A percentile compares a stretch with the other conserved stretches of the same genome.
Conservation (phyloP, 78 protist genomes). For the Dictyostelium brefeldianum region DNA sequence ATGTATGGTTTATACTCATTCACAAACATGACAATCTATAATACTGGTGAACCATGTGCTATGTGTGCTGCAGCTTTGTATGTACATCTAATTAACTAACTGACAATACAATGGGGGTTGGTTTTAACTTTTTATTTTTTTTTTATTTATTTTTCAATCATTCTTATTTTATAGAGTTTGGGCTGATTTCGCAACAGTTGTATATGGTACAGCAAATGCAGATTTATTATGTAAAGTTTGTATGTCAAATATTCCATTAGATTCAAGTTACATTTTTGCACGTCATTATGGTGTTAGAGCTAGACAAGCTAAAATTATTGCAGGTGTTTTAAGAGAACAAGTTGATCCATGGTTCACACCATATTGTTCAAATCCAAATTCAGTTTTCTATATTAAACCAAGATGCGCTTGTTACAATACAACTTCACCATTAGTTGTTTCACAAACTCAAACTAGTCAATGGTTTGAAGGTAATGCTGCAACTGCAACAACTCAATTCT, state of each 20-base stretch:
- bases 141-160: too few relatives aligned
- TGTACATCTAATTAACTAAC: too few relatives aligned
- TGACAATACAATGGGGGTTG: too few relatives aligned
- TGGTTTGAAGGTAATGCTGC: constrained; percentile 1
- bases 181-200: constrained; percentile 44
- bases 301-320: constrained; percentile 16
- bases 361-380: constrained; percentile 19
- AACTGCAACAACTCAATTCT: neutral
- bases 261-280: constrained; percentile 27
- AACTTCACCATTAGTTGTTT: neutral
- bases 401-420: constrained; percentile 29
- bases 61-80: constrained; percentile 41
- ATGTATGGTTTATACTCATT: neutral
- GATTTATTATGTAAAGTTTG: constrained; percentile 26
- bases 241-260: constrained; percentile 55
- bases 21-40: constrained; percentile 30
- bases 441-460: neutral
- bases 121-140: too few relatives aligned
- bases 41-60: constrained; percentile 69
- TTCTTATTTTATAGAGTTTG: too few relatives aligned
- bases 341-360: constrained; percentile 36
- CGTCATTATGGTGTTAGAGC: constrained; percentile 34
- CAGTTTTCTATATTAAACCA: constrained; percentile 37
- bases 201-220: constrained; percentile 31
- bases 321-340: constrained; percentile 15